Percentiles rank a stretch among this genome's conserved stretches.
Conservation (phyloP, 192 early-diverging fungal species). For the Helicostylum pulchrum region DNA sequence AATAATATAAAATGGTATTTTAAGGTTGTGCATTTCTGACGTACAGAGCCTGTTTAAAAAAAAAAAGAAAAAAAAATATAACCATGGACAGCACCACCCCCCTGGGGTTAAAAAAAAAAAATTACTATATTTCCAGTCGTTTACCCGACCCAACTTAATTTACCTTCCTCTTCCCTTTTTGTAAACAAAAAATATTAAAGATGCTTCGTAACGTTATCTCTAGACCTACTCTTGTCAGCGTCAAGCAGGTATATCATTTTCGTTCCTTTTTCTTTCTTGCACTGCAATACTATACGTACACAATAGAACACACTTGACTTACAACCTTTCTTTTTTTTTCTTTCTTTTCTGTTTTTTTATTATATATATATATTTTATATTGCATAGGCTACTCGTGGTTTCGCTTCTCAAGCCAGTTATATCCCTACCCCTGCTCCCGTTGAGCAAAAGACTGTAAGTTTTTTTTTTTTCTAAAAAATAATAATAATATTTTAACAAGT, state of each 20-base stretch:
- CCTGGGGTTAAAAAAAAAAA: slow-evolving; percentile 3
- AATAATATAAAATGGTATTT: neutral
- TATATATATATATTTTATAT: neutral
- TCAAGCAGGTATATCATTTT: slow-evolving; percentile 17
- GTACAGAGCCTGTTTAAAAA: neutral
- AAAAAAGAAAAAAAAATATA: slow-evolving; percentile 3
- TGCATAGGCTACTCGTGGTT: slow-evolving; percentile 18
- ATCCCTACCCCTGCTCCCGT: slow-evolving; percentile 36
- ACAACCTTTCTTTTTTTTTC: neutral
- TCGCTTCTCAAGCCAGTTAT: slow-evolving; percentile 30
- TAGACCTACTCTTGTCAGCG: slow-evolving; percentile 16
- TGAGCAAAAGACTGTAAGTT: slow-evolving; percentile 36
- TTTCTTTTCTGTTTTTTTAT: neutral
- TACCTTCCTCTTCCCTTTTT: slow-evolving; percentile 4
- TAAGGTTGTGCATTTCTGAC: neutral
- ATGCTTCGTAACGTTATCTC: slow-evolving; percentile 28
- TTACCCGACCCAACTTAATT: neutral
- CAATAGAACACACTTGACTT: neutral
- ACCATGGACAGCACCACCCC: slow-evolving; percentile 1
- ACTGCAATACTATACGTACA: too few relatives aligned
- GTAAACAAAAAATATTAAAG: neutral
- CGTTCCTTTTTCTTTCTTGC: too few relatives aligned
- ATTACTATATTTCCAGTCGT: neutral
- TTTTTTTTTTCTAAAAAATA: neutral
- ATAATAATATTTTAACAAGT: neutral